A percentile compares a stretch with the other conserved stretches of the same genome.
phyloP scores from a whole-genome alignment of 805 yeast genomes.

The Danielozyma ontarioensis region DNA sequence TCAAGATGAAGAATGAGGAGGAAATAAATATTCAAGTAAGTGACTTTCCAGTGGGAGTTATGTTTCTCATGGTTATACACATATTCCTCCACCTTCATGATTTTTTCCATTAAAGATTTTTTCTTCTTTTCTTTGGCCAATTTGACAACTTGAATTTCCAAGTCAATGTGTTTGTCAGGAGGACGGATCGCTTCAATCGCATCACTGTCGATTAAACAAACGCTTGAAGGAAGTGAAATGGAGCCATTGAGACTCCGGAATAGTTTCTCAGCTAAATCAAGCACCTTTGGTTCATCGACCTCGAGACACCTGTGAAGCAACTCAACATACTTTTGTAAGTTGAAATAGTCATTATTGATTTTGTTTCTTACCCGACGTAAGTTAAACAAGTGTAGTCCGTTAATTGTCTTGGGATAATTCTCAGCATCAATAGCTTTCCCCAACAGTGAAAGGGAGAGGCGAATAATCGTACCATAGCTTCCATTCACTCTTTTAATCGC shows the following conservation, averaged over 20 bases:
- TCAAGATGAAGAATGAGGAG: constrained; percentile 50
- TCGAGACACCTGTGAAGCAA: constrained; percentile 51
- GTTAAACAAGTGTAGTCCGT: constrained; percentile 55
- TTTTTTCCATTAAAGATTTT: constrained; percentile 29
- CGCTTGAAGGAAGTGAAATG: constrained; percentile 29
- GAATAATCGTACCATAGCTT: constrained; percentile 52
- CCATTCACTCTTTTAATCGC: constrained; percentile 69
- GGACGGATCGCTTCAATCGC: constrained; percentile 50
- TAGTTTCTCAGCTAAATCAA: constrained; percentile 48
- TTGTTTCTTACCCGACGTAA: constrained; percentile 54
- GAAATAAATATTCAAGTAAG: constrained; percentile 44
- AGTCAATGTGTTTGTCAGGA: constrained; percentile 51
- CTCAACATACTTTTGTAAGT: constrained; percentile 43
- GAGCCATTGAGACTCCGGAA: constrained; percentile 30
- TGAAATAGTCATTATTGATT: constrained; percentile 52
- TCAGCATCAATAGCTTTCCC: constrained; percentile 42
- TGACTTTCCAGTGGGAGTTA: constrained; percentile 53
- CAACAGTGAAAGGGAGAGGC: constrained; percentile 44
- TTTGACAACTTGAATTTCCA: constrained; percentile 54
- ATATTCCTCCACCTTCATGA: constrained; percentile 39
- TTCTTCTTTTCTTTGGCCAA: constrained; percentile 62
- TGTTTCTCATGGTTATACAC: constrained; percentile 20
- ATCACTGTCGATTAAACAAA: constrained; percentile 46
- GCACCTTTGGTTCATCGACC: constrained; percentile 53
- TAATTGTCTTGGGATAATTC: constrained; percentile 53